Base-by-base conservation (phyloP, 2,329 filamentous ascomycete species). In the Neocatenulostroma microsporum region DNA sequence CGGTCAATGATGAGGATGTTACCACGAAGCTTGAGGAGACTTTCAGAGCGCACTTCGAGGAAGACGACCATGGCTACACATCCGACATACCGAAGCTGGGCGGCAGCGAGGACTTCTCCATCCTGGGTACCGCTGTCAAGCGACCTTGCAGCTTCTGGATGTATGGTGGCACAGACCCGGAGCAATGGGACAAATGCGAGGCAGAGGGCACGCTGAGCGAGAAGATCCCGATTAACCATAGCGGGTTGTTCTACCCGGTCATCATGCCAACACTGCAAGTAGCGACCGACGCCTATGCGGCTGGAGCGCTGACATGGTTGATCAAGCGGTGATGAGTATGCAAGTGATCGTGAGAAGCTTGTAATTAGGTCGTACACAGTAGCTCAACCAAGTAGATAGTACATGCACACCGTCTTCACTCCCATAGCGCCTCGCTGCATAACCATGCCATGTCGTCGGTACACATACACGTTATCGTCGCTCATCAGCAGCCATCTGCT, bases 221-320 rank as follows among this genome's bases (percentile, higher is more conserved):
- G 40, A 69, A 68, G 35, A 65, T 79, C 10, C 71, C 77, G 0
- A 68, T 69, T 0, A 80, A 80, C 45, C 77, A 81, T 50, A 73
- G 67, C 40, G 67, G 73, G 0, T 63, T 67, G 36, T 81, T 80
- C 57, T 70, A 71, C 21, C 76, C 76, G 4, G 69, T 67, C 1
- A 65, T 80, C 17, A 67, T 73, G 52, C 75, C 75, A 6, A 80
- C 76, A 0, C 53, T 81, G 60, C 65, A 43, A 41, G 61, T 60
- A 4, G 76, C 70, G 0, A 58, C 69, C 3, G 60, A 62, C 45
- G 57, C 50, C 12, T 62, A 60, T 49, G 56, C 55, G 15, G 50
- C 54, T 23, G 57, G 46, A 10, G 59, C 59, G 9, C 28, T 62
- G 46, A 53, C 55, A 4, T 62, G 53, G 48, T 45, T 62, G 44